phyloP scores from a whole-genome alignment of 306 rosid genomes.

The Begonia peltatifolia region DNA sequence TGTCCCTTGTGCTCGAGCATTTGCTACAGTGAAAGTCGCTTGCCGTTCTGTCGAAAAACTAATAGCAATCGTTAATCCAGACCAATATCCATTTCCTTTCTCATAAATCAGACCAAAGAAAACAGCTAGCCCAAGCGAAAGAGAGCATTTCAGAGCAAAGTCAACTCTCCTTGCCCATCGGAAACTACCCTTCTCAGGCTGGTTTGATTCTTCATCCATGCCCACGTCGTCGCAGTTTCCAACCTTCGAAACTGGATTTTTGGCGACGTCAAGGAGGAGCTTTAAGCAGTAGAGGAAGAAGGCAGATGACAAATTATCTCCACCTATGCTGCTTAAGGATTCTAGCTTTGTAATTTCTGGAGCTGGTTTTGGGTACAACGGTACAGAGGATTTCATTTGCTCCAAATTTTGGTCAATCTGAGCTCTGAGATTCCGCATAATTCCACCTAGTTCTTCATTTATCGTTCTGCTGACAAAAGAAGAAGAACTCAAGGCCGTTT shows the following conservation, averaged over 20 bases:
- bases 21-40: constrained; percentile 44
- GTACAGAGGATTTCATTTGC: constrained; percentile 21
- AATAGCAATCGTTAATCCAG: constrained; percentile 60
- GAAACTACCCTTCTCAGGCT: too few species aligned
- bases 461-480: constrained; percentile 19
- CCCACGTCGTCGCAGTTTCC: constrained; percentile 8
- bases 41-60: constrained; percentile 43
- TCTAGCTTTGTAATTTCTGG: constrained; percentile 15
- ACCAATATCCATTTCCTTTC: constrained; percentile 50
- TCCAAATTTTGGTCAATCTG: constrained; percentile 24
- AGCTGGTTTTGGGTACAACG: constrained; percentile 24
- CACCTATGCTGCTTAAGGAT: constrained; percentile 9
- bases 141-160: constrained; percentile 62
- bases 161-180: constrained; percentile 1
- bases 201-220: neutral
- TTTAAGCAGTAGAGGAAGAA: constrained; percentile 57
- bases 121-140: constrained; percentile 57
- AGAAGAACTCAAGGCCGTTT: constrained; percentile 35
- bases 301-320: constrained; percentile 26
- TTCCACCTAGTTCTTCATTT: constrained; percentile 32
- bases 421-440: constrained; percentile 18
- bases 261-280: constrained; percentile 26
- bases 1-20: constrained; percentile 70
- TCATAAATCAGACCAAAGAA: constrained; percentile 44
- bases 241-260: constrained; percentile 3